Base-by-base conservation (phyloP, 176 grass and related monocot species). In the Oryza brachyantha region DNA sequence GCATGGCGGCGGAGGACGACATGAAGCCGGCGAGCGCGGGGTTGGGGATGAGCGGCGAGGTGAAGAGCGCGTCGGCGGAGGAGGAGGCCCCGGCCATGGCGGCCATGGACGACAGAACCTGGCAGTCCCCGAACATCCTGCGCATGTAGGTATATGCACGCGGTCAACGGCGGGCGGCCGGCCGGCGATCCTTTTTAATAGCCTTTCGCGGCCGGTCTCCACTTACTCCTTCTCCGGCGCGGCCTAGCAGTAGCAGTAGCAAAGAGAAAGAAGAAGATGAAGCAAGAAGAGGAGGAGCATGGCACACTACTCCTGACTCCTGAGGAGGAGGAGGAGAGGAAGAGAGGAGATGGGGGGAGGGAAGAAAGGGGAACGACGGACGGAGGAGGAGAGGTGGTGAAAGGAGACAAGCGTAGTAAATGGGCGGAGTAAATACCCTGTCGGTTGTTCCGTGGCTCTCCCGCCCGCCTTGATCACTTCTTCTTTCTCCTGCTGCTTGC, bases 71-170 rank as follows among this genome's bases (percentile, higher is more conserved):
- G 76, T 99, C 90, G 37, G 81, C 71, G 10, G 92, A 86, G 40
- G 86, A 82, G 16, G 81, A 74, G 29, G 37, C 85, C 52, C 68
- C 75, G 14, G 61, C 73, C 86, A 45, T 83, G 76, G 66, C 84
- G 48, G 88, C 85, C 86, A 94, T 86, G 28, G 96, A 90, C 8
- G 96, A 90, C 72, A 99, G 79, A 14, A 99, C 90, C 78, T 99
- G 96, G 73, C 96, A 99, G 85, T 99, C 92, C 75, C 96, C 96
- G 61, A 95, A 99, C 96, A 99, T 99, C 40, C 40, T 85, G 36
- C 35, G 37, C 13, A 16, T 35, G 2, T 40, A 16, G 5, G 5
- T 50, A 19, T 21, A 12, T 19, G 4, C 38, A 40, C 1, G 1
- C 38, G 38, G 38, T 40, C 38, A 11, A 38, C 37, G 37, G 31